Evolutionary conservation across 768 basidiomycete genomes (phyloP), one percentile per base, ranked within the genome.

Genomic region (Russula compacta): DNA sequence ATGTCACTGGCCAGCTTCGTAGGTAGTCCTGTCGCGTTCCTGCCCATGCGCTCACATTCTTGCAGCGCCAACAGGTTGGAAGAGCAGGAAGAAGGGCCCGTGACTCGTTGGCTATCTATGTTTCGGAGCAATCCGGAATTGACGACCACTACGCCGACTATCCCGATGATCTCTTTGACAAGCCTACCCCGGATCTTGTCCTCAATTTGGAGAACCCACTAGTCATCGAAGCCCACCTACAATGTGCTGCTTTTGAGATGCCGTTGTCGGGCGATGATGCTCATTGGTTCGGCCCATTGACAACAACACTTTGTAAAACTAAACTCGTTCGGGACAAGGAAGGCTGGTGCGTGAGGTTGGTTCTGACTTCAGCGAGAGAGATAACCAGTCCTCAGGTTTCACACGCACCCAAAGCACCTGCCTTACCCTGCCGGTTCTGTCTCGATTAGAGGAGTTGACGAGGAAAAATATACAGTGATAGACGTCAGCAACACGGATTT

Each of bases 231-330:
- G 86, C 83, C 6, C 92, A 94, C 69, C 71, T 95, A 12, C 93
- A 95, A 69, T 95, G 92, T 65, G 93, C 92, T 17, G 89, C 83
- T 0, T 77, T 85, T 57, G 93, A 95, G 72, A 87, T 95, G 82
- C 92, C 92, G 0, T 66, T 94, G 24, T 82, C 80, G 17, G 63
- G 72, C 0, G 82, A 81, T 14, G 93, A 94, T 64, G 75, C 76
- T 38, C 67, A 71, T 17, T 95, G 86, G 73, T 95, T 95, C 68
- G 92, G 89, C 7, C 77, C 81, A 5, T 67, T 73, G 50, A 77
- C 84, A 53, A 73, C 74, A 14, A 76, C 80, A 42, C 69, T 94
- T 17, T 92, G 89, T 67, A 76, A 84, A 47, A 72, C 76, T 4
- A 77, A 79, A 36, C 76, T 95, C 4, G 71, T 73, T 12, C 81